Evolutionary conservation across 768 basidiomycete genomes (phyloP), one percentile per base, ranked within the genome.

Genomic region (Kwoniella shandongensis): DNA sequence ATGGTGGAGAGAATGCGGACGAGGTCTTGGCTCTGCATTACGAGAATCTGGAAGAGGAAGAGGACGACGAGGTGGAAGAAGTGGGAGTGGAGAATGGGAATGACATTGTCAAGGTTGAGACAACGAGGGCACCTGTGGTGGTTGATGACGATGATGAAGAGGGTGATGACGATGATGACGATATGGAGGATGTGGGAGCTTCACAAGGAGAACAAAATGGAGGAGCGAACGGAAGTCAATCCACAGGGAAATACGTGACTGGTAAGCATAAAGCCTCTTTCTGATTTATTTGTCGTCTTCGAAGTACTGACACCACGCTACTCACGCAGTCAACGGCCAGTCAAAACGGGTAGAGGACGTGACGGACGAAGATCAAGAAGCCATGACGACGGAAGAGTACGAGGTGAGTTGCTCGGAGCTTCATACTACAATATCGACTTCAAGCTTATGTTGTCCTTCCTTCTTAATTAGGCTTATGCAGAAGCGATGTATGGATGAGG

Each of bases 301-400:
- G 6, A 38, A 11, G 4, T 23, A 38, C 26, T 29, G 12, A 38
- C 3, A 4, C 26, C 29, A 13, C 23, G 25, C 4, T 4, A 29
- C 8, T 23, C 23, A 20, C 4, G 30, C 47, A 76, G 91, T 97
- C 23, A 86, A 86, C 58, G 91, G 91, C 13, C 78, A 80, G 38
- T 81, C 84, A 18, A 85, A 88, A 66, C 81, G 83, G 6, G 87
- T 88, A 66, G 88, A 86, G 3, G 81, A 86, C 61, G 84, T 98
- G 40, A 93, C 89, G 2, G 92, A 96, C 66, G 93, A 91, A 63
- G 87, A 93, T 72, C 87, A 91, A 67, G 92, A 91, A 44, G 71
- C 86, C 65, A 96, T 96, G 92, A 89, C 89, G 3, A 86, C 89
- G 1, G 92, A 93, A 54, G 92, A 96, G 76, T 94, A 94, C 72